A percentile compares a stretch with the other conserved stretches of the same genome.
Conservation (phyloP, 2,329 filamentous ascomycete genomes). For the Colletotrichum neosansevieriae region DNA sequence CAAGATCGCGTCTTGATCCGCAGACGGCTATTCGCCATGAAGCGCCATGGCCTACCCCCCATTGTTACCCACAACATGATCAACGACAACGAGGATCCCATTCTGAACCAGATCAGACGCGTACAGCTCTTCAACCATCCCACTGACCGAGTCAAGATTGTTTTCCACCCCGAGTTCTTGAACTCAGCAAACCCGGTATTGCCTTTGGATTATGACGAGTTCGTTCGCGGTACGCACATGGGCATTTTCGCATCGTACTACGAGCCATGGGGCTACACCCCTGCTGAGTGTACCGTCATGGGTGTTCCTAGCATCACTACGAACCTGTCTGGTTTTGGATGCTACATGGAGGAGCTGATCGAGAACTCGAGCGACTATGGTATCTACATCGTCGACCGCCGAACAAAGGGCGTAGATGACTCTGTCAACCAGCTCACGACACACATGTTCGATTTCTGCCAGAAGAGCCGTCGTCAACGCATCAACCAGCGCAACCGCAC, state of each 20-base stretch:
- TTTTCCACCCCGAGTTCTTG: slow-evolving; percentile 98
- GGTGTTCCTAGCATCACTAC: slow-evolving; percentile 98
- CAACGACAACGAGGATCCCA: slow-evolving; percentile 92
- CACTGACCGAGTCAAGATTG: slow-evolving; percentile 92
- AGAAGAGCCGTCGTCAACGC: slow-evolving; percentile 93
- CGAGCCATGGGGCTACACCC: slow-evolving; percentile 99
- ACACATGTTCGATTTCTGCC: slow-evolving; percentile 93
- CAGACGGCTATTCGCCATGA: slow-evolving; percentile 95
- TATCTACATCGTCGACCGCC: slow-evolving; percentile 98
- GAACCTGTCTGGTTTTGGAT: slow-evolving; percentile 96
- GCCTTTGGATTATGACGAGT: slow-evolving; percentile 97
- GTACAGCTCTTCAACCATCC: slow-evolving; percentile 98
- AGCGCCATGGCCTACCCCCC: slow-evolving; percentile 87
- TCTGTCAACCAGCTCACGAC: slow-evolving; percentile 94
- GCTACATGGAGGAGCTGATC: slow-evolving; percentile 99
- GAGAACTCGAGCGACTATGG: slow-evolving; percentile 98
- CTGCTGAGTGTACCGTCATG: slow-evolving; percentile 98
- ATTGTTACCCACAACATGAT: slow-evolving; percentile 99
- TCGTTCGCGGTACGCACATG: slow-evolving; percentile 95
- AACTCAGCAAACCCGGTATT: slow-evolving; percentile 96
- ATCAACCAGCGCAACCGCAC: slow-evolving; percentile 99
- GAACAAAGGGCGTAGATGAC: slow-evolving; percentile 95
- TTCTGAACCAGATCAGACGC: slow-evolving; percentile 93
- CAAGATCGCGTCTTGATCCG: slow-evolving; percentile 94
- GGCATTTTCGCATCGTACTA: slow-evolving; percentile 98